phyloP scores from a whole-genome alignment of 2,329 filamentous ascomycete species.

The Sclerotinia borealis region DNA sequence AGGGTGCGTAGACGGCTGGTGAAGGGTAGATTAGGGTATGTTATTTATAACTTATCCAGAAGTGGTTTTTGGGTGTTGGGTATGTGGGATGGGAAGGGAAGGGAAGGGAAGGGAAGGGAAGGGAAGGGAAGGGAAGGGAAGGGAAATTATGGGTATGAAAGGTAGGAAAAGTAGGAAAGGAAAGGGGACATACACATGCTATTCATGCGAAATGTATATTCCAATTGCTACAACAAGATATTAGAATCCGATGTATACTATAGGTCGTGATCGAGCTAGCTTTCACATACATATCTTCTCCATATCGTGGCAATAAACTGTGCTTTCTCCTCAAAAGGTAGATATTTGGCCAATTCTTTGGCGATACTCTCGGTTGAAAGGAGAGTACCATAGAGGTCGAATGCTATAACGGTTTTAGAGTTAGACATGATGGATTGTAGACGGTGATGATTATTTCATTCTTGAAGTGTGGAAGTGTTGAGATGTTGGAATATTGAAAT shows the following conservation, averaged over 20 bases:
- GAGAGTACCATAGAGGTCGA: constrained; percentile 71
- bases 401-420: constrained; percentile 51
- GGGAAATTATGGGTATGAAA: no score
- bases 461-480: no score
- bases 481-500: not conserved
- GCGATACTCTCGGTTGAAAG: constrained; percentile 66
- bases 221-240: constrained; percentile 53
- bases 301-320: constrained; percentile 53
- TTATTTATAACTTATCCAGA: no score
- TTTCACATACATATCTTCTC: constrained; percentile 37
- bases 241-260: not conserved
- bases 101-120: no score
- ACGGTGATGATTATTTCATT: not conserved
- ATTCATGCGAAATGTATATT: constrained; percentile 72
- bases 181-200: constrained; percentile 56
- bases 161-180: no score
- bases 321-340: constrained; percentile 51
- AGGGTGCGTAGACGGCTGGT: constrained; percentile 57
- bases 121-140: no score
- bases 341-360: constrained; percentile 48
- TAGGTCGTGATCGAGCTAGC: no score
- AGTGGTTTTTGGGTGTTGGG: no score
- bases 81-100: no score
- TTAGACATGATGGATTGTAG: constrained; percentile 24
- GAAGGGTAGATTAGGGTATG: no score